Evolutionary conservation across 2,329 filamentous ascomycete genomes (phyloP).

Genomic region (Thielaviopsis musarum): DNA sequence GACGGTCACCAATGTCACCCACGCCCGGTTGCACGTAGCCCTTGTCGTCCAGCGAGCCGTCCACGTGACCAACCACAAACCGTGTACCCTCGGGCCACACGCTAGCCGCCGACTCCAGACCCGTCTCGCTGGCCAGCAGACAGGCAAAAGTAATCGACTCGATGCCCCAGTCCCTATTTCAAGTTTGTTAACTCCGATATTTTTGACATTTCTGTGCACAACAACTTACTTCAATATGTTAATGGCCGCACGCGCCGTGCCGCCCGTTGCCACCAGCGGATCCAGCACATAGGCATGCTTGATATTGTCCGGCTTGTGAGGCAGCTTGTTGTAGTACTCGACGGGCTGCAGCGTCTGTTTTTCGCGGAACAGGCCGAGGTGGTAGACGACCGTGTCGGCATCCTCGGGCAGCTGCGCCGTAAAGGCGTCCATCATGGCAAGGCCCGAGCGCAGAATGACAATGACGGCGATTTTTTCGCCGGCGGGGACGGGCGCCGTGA

Average conservation of each 20-base stretch:
- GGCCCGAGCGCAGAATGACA: slow-evolving; percentile 21
- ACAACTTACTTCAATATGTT: slow-evolving; percentile 44
- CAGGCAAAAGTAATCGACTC: slow-evolving; percentile 59
- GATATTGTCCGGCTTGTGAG: slow-evolving; percentile 40
- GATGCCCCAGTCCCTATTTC: slow-evolving; percentile 63
- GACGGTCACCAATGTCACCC: slow-evolving; percentile 76
- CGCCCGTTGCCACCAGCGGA: slow-evolving; percentile 85
- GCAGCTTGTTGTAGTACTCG: slow-evolving; percentile 96
- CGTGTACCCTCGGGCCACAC: slow-evolving; percentile 66
- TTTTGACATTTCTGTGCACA: no score
- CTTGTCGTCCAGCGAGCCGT: slow-evolving; percentile 52
- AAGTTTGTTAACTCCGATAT: slow-evolving; percentile 2
- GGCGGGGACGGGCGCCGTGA: slow-evolving; percentile 9
- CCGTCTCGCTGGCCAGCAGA: slow-evolving; percentile 55
- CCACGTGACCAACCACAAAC: slow-evolving; percentile 70
- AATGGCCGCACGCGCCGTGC: slow-evolving; percentile 77
- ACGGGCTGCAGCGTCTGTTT: slow-evolving; percentile 74
- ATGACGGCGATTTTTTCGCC: slow-evolving; percentile 19
- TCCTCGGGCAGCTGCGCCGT: slow-evolving; percentile 74
- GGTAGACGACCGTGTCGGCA: slow-evolving; percentile 64
- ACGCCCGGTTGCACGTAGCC: slow-evolving; percentile 87
- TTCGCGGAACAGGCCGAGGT: slow-evolving; percentile 89
- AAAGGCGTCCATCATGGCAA: slow-evolving; percentile 23
- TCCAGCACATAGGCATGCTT: slow-evolving; percentile 68
- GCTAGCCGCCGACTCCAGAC: slow-evolving; percentile 52